A percentile compares a stretch with the other conserved stretches of the same genome.
phyloP scores from a whole-genome alignment of 2,329 filamentous ascomycete species.

The Knoxdaviesia capensis region DNA sequence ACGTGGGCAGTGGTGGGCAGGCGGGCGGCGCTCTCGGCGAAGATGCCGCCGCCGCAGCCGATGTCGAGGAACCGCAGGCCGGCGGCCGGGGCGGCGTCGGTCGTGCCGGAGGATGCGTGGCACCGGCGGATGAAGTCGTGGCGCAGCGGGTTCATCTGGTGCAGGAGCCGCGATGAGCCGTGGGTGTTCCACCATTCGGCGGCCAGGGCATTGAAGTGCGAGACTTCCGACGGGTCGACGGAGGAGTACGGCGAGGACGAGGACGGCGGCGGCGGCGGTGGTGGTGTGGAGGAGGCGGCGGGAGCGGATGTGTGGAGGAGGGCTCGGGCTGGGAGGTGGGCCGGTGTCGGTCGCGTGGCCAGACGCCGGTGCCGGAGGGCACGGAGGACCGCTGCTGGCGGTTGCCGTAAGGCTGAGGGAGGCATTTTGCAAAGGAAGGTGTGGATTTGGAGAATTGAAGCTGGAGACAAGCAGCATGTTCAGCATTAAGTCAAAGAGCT shows the following conservation, averaged over 20 bases:
- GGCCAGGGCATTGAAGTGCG: constrained; percentile 85
- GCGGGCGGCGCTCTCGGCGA: constrained; percentile 70
- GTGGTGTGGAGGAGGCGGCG: constrained; percentile 6
- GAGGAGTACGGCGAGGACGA: constrained; percentile 30
- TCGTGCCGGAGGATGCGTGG: constrained; percentile 29
- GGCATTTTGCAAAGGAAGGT: too few relatives aligned
- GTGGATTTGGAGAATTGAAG: too few relatives aligned
- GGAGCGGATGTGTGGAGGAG: too few relatives aligned
- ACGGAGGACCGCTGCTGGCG: too few relatives aligned
- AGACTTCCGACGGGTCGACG: constrained; percentile 75
- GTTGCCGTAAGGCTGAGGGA: too few relatives aligned
- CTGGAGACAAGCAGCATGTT: too few relatives aligned
- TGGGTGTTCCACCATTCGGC: constrained; percentile 95
- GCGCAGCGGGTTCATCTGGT: constrained; percentile 94
- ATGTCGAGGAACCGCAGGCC: constrained; percentile 66
- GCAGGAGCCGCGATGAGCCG: constrained; percentile 75
- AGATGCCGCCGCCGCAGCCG: constrained; percentile 91
- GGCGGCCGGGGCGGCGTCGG: constrained; percentile 11
- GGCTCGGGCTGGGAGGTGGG: background rate
- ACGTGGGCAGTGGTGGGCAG: constrained; percentile 42
- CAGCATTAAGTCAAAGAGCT: too few relatives aligned
- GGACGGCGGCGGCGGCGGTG: background rate
- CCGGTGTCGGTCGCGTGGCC: background rate
- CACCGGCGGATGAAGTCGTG: constrained; percentile 78
- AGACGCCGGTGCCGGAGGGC: too few relatives aligned